Percentiles rank a stretch among this genome's conserved stretches.
These are phyloP conservation scores for Eucalyptus microcorys DNA, from an alignment of 345 rosid genomes.

Conservation along the genomic window DNA sequence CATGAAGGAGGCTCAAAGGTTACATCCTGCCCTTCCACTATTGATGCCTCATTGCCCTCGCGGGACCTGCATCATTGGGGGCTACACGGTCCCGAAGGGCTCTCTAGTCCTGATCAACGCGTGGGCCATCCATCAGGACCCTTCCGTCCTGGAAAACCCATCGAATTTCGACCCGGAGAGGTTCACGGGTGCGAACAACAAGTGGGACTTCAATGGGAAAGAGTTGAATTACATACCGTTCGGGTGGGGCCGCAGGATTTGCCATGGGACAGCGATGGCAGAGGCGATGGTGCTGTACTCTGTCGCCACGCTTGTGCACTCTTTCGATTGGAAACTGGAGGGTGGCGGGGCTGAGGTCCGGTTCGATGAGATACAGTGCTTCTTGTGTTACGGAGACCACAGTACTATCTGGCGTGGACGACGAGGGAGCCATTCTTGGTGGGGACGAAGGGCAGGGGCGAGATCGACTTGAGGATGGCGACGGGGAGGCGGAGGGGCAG, in stretches of 20 bases:
- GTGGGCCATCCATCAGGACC: slow-evolving; percentile 19
- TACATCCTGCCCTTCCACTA: slow-evolving; percentile 34
- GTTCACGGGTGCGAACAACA: neutral
- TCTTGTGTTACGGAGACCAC: neutral
- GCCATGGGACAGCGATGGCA: slow-evolving; percentile 48
- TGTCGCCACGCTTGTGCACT: slow-evolving; percentile 40
- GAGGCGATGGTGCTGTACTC: slow-evolving; percentile 48
- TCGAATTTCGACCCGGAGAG: slow-evolving; percentile 9
- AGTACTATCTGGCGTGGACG: neutral
- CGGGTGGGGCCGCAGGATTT: slow-evolving; percentile 61
- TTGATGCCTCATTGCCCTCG: slow-evolving; percentile 32
- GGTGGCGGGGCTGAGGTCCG: neutral
- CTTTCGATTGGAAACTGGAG: slow-evolving; percentile 44
- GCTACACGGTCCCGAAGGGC: slow-evolving; percentile 29
- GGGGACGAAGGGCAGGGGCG: neutral
- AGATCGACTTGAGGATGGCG: neutral
- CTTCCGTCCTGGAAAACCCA: slow-evolving; percentile 10
- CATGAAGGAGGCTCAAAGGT: slow-evolving; percentile 31
- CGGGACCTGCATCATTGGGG: slow-evolving; percentile 6
- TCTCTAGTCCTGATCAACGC: slow-evolving; percentile 10
- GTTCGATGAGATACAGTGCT: neutral
- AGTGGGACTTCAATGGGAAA: slow-evolving; percentile 36
- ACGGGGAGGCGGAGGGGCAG: neutral
- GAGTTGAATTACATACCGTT: slow-evolving; percentile 45
- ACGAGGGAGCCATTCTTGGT: neutral